phyloP scores from a whole-genome alignment of 257 asterid species.

The Penstemon barbatus region DNA sequence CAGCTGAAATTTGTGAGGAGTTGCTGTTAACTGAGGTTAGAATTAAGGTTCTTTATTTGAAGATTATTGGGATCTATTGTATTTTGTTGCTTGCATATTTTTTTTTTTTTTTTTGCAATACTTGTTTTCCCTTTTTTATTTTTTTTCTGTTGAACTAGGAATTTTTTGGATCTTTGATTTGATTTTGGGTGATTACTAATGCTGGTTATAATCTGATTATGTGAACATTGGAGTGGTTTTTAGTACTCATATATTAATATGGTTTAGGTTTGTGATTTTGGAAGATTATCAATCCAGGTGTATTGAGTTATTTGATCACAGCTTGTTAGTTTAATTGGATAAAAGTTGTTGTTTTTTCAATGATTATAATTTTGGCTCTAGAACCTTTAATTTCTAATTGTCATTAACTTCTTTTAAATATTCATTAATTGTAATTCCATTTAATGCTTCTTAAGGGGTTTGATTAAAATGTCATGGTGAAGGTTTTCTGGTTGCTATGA shows the following conservation, averaged over 20 bases:
- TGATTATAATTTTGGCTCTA: too few relatives aligned
- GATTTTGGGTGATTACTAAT: background rate
- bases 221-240: background rate
- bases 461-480: too few relatives aligned
- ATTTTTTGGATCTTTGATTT: background rate
- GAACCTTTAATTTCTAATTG: too few relatives aligned
- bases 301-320: too few relatives aligned
- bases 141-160: background rate
- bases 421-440: too few relatives aligned
- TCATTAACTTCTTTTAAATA: too few relatives aligned
- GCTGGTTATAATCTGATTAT: background rate
- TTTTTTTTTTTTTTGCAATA: background rate
- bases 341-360: too few relatives aligned
- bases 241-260: background rate
- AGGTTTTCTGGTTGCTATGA: too few relatives aligned
- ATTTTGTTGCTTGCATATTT: constrained; percentile 11
- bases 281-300: background rate
- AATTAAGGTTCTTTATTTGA: constrained; percentile 4
- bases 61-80: constrained; percentile 30
- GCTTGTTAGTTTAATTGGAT: too few relatives aligned
- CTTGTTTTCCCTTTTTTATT: background rate
- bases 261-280: background rate
- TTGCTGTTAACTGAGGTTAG: constrained; percentile 31
- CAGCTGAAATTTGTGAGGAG: constrained; percentile 24
- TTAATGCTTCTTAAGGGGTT: too few relatives aligned